phyloP scores from a whole-genome alignment of 805 yeast species.

The Candida bentonensis region DNA sequence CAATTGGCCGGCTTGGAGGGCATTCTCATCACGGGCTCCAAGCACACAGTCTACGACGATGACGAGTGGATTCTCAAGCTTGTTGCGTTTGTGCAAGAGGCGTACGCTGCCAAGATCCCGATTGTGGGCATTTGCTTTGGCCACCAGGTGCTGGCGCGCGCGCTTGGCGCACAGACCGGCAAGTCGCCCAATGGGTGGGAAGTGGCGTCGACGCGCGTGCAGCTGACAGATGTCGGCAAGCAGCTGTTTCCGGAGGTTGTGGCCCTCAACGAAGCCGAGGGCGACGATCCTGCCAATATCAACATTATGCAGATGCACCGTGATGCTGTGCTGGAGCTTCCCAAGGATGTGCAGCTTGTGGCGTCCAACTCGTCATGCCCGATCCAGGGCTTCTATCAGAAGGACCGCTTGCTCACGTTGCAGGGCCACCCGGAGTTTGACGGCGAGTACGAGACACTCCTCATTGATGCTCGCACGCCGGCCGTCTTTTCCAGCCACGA shows the following conservation, averaged over 20 bases:
- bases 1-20: conserved; percentile 15
- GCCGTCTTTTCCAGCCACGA: conserved; percentile 8
- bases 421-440: conserved; percentile 89
- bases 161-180: conserved; percentile 46
- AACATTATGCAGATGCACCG: conserved; percentile 42
- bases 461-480: conserved; percentile 7
- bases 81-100: conserved; percentile 14
- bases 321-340: conserved; percentile 37
- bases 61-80: conserved; percentile 23
- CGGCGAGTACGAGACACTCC: conserved; percentile 13
- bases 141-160: conserved; percentile 62
- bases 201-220: conserved; percentile 41
- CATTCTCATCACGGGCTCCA: conserved; percentile 26
- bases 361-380: conserved; percentile 40
- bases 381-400: conserved; percentile 53
- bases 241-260: conserved; percentile 20
- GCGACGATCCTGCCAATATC: conserved; percentile 13
- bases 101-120: conserved; percentile 9
- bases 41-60: conserved; percentile 20
- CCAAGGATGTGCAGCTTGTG: conserved; percentile 30
- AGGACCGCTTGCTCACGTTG: conserved; percentile 42
- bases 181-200: conserved; percentile 62
- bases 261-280: conserved; percentile 7
- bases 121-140: conserved; percentile 68
- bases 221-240: conserved; percentile 30